phyloP scores from a whole-genome alignment of 179 eudicot species.

The Drosera spatulata region DNA sequence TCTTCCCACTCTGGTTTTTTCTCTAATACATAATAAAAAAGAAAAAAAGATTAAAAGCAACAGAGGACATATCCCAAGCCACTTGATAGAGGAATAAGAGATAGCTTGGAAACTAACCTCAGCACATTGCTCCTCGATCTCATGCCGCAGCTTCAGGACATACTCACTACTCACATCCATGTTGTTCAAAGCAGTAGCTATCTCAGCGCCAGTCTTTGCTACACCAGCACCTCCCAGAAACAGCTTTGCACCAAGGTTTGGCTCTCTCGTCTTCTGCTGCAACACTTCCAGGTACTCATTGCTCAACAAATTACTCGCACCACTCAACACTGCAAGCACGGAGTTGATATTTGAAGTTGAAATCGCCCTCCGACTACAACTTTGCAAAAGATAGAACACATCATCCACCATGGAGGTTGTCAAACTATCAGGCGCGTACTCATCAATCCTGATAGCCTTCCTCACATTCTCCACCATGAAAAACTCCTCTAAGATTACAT shows the following conservation, averaged over 20 bases:
- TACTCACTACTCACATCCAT: conserved; percentile 89
- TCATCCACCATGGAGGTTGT: conserved; percentile 98
- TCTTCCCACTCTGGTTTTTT: not conserved
- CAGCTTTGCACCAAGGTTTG: conserved; percentile 82
- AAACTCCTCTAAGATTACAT: conserved; percentile 83
- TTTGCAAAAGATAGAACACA: conserved; percentile 84
- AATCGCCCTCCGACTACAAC: conserved; percentile 81
- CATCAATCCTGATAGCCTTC: conserved; percentile 88
- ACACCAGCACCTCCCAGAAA: conserved; percentile 88
- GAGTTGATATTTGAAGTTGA: conserved; percentile 84
- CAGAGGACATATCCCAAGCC: too few species aligned
- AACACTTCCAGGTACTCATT: conserved; percentile 82
- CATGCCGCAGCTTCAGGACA: conserved; percentile 72
- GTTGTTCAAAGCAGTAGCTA: conserved; percentile 79
- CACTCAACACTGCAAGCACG: conserved; percentile 65
- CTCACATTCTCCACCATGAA: conserved; percentile 98
- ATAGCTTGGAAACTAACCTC: conserved; percentile 36
- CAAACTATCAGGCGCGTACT: conserved; percentile 71
- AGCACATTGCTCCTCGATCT: conserved; percentile 89
- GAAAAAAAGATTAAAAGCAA: not conserved
- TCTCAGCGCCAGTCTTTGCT: conserved; percentile 76
- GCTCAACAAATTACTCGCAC: conserved; percentile 71
- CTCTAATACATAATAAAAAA: not conserved
- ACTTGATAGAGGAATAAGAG: not conserved
- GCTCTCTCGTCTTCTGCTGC: conserved; percentile 85